Evolutionary conservation across 805 yeast species (phyloP), one percentile per base, ranked within the genome.

Genomic region (Saturnispora hagleri): DNA sequence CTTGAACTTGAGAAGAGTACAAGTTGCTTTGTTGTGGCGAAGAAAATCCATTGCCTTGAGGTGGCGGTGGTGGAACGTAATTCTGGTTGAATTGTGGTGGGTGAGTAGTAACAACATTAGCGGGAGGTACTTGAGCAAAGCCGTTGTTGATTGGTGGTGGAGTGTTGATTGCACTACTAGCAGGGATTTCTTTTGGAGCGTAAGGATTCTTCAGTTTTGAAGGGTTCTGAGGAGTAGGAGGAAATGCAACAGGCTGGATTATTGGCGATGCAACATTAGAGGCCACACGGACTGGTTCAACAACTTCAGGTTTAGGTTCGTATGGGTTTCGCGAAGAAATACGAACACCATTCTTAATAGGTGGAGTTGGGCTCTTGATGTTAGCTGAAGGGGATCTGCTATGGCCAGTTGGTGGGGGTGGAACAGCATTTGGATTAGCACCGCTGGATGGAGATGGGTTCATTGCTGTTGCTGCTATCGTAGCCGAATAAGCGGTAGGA

Each of bases 181-280:
- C 48, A 62, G 47, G 73, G 66, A 17, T 72, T 27, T 17, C 28
- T 69, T 54, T 73, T 43, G 69, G 66, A 43, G 69, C 68, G 48
- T 63, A 64, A 24, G 67, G 69, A 48, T 62, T 63, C 44, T 61
- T 60, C 42, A 62, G 60, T 18, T 57, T 51, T 12, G 58, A 50
- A 13, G 60, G 44, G 27, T 47, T 53, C 10, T 60, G 59, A 8
- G 60, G 55, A n/a, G 57, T 53, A 18, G 63, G 54, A 15, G 54
- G 47, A 13, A 50, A 33, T 5, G 44, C n/a, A 28, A 46, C 43
- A 4, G 53, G 58, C 10, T 54, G 57, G 1, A 62, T 53, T 20
- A 61, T 54, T 33, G 69, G 68, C 22, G 52, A 44, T 22, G 26
- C 35, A 18, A 41, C 13, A 15, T 48, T 48, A 10, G 48, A 51